These are phyloP conservation scores for Endotrypanum monterogeii DNA, from an alignment of 208 protist species.

Conservation along the genomic window DNA sequence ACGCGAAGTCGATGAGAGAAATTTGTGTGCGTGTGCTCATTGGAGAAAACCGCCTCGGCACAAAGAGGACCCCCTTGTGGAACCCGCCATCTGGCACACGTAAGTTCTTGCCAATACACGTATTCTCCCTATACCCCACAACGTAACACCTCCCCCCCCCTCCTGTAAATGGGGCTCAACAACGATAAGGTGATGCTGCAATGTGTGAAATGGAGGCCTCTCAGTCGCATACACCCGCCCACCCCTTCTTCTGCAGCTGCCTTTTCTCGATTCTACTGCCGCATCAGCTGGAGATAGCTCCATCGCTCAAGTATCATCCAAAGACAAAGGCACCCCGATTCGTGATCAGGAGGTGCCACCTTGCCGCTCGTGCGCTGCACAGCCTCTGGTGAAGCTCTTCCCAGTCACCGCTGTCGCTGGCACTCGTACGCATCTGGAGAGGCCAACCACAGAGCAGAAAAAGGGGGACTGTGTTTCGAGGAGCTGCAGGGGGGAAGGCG, in stretches of 20 bases:
- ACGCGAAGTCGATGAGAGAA: not conserved
- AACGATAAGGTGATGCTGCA: not conserved
- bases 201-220: constrained; percentile 6
- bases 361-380: constrained; percentile 31
- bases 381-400: constrained; percentile 38
- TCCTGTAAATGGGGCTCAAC: constrained; percentile 19
- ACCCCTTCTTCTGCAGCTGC: constrained; percentile 24
- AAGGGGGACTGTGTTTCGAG: constrained; percentile 18
- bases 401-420: constrained; percentile 43
- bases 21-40: not conserved
- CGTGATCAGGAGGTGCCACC: constrained; percentile 63
- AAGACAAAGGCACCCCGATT: constrained; percentile 4
- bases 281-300: constrained; percentile 37
- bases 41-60: not conserved
- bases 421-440: constrained; percentile 50
- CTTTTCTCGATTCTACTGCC: constrained; percentile 38
- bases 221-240: constrained; percentile 12
- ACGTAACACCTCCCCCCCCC: constrained; percentile 22
- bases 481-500: no score
- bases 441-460: constrained; percentile 29
- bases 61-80: not conserved
- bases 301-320: constrained; percentile 20
- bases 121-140: constrained; percentile 31
- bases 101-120: constrained; percentile 22
- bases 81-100: constrained; percentile 13